Conservation (phyloP, 1,139 yeast genomes). For the Pneumocystis sp. region DNA sequence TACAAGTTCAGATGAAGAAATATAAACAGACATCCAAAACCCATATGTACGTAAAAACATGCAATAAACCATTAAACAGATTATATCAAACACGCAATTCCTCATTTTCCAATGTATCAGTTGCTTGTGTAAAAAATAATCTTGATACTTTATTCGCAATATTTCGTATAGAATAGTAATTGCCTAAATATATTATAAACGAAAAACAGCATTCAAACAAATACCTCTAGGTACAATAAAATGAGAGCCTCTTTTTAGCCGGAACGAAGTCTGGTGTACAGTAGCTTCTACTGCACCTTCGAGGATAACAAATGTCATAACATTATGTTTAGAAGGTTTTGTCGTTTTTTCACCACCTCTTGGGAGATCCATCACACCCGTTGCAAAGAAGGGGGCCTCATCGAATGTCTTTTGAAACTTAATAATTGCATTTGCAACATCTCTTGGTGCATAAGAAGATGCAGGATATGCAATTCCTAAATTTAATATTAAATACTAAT, state of each 20-base stretch:
- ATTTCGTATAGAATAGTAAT: conserved; percentile 13
- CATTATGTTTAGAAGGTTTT: conserved; percentile 50
- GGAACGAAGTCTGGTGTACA: conserved; percentile 43
- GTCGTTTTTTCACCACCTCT: conserved; percentile 40
- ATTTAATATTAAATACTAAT: background rate
- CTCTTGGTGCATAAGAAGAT: conserved; percentile 36
- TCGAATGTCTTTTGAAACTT: conserved; percentile 54
- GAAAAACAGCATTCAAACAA: conserved; percentile 27
- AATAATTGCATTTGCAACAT: conserved; percentile 40
- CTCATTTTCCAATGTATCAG: conserved; percentile 22
- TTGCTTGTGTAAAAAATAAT: conserved; percentile 65
- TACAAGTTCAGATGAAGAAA: background rate
- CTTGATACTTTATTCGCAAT: conserved; percentile 42
- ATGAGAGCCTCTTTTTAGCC: conserved; percentile 59
- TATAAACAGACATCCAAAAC: background rate
- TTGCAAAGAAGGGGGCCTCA: conserved; percentile 51
- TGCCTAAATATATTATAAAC: conserved; percentile 5
- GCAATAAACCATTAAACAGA: background rate
- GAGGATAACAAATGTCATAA: conserved; percentile 60
- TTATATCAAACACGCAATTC: background rate
- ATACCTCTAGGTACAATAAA: conserved; percentile 63
- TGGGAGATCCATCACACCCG: conserved; percentile 61
- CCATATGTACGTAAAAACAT: background rate
- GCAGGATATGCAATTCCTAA: conserved; percentile 52
- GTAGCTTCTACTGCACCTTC: conserved; percentile 58